Percentiles rank a stretch among this genome's conserved stretches.
Conservation (phyloP, 371 early-diverging fungal genomes). For the Funneliformis caledonium region DNA sequence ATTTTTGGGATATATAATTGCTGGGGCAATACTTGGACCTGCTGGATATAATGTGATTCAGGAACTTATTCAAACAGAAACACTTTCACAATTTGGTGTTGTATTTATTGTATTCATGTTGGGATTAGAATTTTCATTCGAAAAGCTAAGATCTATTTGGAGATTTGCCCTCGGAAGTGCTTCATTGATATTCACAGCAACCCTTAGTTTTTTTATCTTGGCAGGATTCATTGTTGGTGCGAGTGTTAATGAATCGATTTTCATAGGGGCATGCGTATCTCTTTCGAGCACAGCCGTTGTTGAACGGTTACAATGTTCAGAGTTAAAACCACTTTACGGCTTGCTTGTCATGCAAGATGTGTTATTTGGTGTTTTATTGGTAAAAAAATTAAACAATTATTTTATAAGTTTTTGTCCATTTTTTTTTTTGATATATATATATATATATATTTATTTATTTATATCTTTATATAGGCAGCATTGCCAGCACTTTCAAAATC, state of each 20-base stretch:
- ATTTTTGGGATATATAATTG: slow-evolving; percentile 68
- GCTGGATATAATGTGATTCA: slow-evolving; percentile 58
- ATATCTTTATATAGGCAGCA: slow-evolving; percentile 51
- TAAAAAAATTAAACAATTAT: slow-evolving; percentile 39
- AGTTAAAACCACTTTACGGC: slow-evolving; percentile 56
- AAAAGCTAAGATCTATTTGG: slow-evolving; percentile 62
- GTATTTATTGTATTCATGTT: slow-evolving; percentile 63
- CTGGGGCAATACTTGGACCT: slow-evolving; percentile 62
- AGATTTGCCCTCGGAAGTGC: slow-evolving; percentile 57
- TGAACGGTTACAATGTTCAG: slow-evolving; percentile 54
- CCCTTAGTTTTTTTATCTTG: slow-evolving; percentile 50
- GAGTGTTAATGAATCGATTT: slow-evolving; percentile 53
- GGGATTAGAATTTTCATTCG: slow-evolving; percentile 64
- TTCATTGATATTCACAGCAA: slow-evolving; percentile 52
- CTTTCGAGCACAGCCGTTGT: slow-evolving; percentile 63
- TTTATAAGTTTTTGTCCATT: not conserved
- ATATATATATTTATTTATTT: not conserved
- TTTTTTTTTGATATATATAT: not conserved
- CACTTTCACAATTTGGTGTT: slow-evolving; percentile 63
- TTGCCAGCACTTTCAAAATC: slow-evolving; percentile 61
- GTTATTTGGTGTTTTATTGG: slow-evolving; percentile 63
- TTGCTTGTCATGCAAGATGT: slow-evolving; percentile 67
- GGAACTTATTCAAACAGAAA: slow-evolving; percentile 61
- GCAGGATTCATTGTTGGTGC: slow-evolving; percentile 52
- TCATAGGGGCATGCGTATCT: slow-evolving; percentile 61